Conservation (phyloP, 139 green algal genomes). For the Chloropicon primus region DNA sequence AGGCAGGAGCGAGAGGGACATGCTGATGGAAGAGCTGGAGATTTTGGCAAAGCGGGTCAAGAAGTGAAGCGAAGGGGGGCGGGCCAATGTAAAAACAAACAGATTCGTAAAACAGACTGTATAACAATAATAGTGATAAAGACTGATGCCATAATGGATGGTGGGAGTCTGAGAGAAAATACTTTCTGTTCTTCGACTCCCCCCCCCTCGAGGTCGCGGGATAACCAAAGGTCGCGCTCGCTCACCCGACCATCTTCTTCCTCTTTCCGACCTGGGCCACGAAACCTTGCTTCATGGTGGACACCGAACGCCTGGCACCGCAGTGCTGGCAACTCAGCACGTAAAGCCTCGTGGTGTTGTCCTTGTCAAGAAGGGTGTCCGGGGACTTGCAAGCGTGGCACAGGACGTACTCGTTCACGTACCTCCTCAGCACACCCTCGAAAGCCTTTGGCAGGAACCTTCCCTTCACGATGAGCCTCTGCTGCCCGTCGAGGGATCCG, state of each 20-base stretch:
- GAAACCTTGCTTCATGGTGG: slow-evolving; percentile 89
- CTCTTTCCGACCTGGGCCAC: slow-evolving; percentile 50
- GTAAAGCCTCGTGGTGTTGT: slow-evolving; percentile 23
- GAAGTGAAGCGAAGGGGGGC: no score
- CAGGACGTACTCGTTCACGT: slow-evolving; percentile 98
- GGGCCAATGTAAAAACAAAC: no score
- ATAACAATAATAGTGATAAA: no score
- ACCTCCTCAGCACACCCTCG: slow-evolving; percentile 88
- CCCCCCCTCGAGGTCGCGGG: no score
- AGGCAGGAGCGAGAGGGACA: neutral
- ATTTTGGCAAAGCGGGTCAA: neutral
- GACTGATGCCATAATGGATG: no score
- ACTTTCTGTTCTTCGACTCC: neutral
- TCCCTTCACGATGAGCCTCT: slow-evolving; percentile 90
- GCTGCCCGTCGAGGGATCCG: slow-evolving; percentile 75
- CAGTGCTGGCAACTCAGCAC: slow-evolving; percentile 48
- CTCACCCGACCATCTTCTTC: neutral
- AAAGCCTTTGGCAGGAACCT: slow-evolving; percentile 96
- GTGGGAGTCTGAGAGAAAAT: no score
- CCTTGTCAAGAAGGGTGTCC: slow-evolving; percentile 60
- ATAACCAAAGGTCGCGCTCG: no score
- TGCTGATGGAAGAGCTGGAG: neutral
- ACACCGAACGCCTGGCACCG: slow-evolving; percentile 69
- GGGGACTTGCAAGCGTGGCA: slow-evolving; percentile 91
- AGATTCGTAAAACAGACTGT: no score